Percentiles rank a stretch among this genome's conserved stretches.
These are phyloP conservation scores for Claviceps sp. DNA, from an alignment of 2,329 filamentous ascomycete species.

Conservation along the genomic window DNA sequence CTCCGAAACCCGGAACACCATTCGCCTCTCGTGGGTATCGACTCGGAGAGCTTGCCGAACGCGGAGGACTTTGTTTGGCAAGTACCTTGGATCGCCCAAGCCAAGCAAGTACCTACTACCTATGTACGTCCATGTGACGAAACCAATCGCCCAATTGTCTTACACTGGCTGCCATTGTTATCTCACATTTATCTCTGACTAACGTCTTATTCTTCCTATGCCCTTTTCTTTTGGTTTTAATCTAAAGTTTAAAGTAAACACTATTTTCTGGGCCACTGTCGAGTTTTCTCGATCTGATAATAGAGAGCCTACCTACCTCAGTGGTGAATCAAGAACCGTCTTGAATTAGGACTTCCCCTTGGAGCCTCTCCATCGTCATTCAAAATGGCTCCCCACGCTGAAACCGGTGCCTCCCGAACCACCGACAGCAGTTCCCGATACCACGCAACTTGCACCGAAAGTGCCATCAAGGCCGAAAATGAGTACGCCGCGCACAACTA, in stretches of 20 bases:
- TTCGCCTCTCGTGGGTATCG: background rate
- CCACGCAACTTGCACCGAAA: slow-evolving; percentile 66
- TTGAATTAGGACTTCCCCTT: background rate
- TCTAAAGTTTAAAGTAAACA: background rate
- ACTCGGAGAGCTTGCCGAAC: background rate
- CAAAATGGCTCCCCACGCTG: slow-evolving; percentile 47
- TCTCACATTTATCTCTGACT: background rate
- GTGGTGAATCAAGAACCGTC: background rate
- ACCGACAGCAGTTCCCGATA: slow-evolving; percentile 28
- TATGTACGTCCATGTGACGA: background rate
- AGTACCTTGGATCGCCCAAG: background rate
- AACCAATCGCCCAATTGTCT: background rate
- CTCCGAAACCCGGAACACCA: background rate
- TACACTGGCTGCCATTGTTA: background rate
- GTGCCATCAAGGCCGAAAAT: slow-evolving; percentile 70
- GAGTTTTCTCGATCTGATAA: background rate
- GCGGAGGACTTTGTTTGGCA: background rate
- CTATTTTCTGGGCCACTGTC: background rate
- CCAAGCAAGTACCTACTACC: background rate
- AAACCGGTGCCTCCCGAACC: slow-evolving; percentile 21
- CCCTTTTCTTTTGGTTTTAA: background rate
- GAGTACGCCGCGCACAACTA: slow-evolving; percentile 95
- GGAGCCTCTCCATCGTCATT: background rate
- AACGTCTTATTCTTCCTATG: background rate
- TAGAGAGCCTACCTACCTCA: background rate